phyloP scores from a whole-genome alignment of 129 eudicot species.

The Heracleum sosnowskyi region DNA sequence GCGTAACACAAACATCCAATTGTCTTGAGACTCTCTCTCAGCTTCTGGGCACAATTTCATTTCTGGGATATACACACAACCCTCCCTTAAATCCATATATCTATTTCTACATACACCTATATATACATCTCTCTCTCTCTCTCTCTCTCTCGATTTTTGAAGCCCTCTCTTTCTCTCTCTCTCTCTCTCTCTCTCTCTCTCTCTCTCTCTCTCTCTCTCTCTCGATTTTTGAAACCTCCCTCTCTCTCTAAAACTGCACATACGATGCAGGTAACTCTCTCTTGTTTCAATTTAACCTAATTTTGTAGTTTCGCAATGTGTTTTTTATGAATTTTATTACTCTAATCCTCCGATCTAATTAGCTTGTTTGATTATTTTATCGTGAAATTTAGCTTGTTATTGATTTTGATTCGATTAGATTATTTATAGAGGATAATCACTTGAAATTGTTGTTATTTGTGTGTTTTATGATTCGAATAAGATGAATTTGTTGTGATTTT shows the following conservation, averaged over 20 bases:
- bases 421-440: neutral
- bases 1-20: neutral
- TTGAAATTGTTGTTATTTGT: neutral
- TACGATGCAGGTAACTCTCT: neutral
- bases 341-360: neutral
- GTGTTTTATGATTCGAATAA: neutral
- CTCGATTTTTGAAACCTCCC: neutral
- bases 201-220: neutral
- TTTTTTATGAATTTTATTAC: neutral
- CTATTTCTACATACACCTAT: neutral
- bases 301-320: neutral
- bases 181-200: neutral
- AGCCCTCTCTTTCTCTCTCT: neutral
- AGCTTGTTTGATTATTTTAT: neutral
- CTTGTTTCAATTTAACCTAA: neutral
- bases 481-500: neutral
- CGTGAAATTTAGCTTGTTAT: neutral
- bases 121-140: neutral
- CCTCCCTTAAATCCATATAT: neutral
- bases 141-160: neutral
- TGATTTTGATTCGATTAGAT: neutral
- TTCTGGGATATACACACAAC: neutral
- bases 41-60: constrained; percentile 7
- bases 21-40: neutral
- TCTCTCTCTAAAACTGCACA: neutral